Evolutionary conservation across 768 basidiomycete species (phyloP), one percentile per base, ranked within the genome.

Genomic region (Multifurca ochricompacta): DNA sequence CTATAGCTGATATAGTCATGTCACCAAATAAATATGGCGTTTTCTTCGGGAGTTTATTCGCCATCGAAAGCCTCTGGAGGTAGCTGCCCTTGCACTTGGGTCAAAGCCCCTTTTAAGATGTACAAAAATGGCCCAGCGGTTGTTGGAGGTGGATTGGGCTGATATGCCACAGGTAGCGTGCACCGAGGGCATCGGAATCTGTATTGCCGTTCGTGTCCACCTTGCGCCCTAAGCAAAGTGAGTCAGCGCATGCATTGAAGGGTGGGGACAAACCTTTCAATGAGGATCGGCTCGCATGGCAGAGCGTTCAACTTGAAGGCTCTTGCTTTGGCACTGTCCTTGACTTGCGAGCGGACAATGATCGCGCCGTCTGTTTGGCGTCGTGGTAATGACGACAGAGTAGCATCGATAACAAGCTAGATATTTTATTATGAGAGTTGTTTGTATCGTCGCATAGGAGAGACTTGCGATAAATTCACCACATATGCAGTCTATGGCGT

Each of bases 291-390:
- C 10, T 87, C 82, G 28, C 76, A 76, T 30, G 79, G 63, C 16
- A 74, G 74, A 2, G 87, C 89, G 63, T 94, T 95, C 64, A 95
- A 67, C 68, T 95, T 96, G 80, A 93, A 94, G 9, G 91, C 73
- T 65, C 81, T 72, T 25, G 87, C 80, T 59, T 81, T 79, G 39
- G 69, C 75, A 28, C 67, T 66, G 27, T 74, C 74, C 39, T 69
- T 77, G 59, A 86, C 83, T 66, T 86, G 83, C 28, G 82, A 80
- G 47, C 88, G 83, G 58, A 95, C 75, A 56, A 94, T 84, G 47
- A 81, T 83, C 14, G 92, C 80, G 47, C 79, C 83, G 70, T 95
- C 92, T 47, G 87, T 83, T 64, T 78, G 80, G 58, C 86, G 81
- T 59, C 78, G 74, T 6, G 86, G 88, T 41, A 91, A 75, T 37